A percentile compares a stretch with the other conserved stretches of the same genome.
Conservation (phyloP, 495 filamentous ascomycete species). For the Penicillium samsonianum region DNA sequence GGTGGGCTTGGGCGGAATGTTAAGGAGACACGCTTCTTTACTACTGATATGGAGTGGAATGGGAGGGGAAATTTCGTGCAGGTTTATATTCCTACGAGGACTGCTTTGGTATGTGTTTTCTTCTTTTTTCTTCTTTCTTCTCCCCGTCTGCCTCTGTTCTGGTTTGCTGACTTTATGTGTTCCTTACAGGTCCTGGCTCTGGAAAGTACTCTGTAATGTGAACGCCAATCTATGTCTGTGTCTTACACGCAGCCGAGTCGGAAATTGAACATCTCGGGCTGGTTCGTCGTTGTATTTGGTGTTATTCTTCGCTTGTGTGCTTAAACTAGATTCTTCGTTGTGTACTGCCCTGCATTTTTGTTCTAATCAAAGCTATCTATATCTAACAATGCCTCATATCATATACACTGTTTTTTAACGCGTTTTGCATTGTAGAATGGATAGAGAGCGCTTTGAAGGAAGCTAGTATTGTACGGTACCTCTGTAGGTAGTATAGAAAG, state of each 20-base stretch:
- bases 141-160: not conserved
- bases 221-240: not conserved
- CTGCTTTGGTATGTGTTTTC: constrained; percentile 72
- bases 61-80: constrained; percentile 84
- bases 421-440: not conserved
- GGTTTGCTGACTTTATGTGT: constrained; percentile 14
- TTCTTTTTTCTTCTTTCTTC: not conserved
- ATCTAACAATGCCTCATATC: not conserved
- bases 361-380: not conserved
- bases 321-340: not conserved
- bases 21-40: constrained; percentile 81
- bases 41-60: constrained; percentile 87
- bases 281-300: not conserved
- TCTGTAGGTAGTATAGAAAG: not conserved
- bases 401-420: not conserved
- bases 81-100: constrained; percentile 84
- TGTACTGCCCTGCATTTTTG: not conserved
- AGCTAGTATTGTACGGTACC: not conserved
- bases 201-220: constrained; percentile 47
- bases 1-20: constrained; percentile 80
- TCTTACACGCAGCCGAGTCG: not conserved
- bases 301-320: not conserved
- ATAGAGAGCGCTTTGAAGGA: not conserved
- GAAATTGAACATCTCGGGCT: not conserved
- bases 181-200: constrained; percentile 52